These are phyloP conservation scores for Lunularia cruciata DNA, from an alignment of 225 moss, liverwort and hornwort species.

Conservation along the genomic window DNA sequence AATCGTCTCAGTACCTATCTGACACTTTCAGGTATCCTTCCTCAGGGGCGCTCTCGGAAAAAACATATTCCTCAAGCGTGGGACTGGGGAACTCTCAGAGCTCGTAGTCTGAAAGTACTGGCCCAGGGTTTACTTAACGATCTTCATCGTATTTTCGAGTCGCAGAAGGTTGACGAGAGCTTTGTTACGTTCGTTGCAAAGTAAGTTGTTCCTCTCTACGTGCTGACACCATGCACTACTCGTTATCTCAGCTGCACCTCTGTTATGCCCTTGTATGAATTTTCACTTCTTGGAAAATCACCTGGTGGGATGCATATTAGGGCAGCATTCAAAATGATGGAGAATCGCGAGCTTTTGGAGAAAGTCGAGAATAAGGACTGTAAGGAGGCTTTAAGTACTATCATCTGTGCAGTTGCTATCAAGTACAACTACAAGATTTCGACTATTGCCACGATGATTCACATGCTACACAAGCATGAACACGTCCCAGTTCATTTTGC, in stretches of 20 bases:
- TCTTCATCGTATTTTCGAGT: constrained; percentile 71
- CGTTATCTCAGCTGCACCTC: not conserved
- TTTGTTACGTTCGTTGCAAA: constrained; percentile 73
- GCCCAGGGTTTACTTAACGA: constrained; percentile 84
- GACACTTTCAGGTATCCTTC: constrained; percentile 10
- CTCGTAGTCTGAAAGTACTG: constrained; percentile 69
- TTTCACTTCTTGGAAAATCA: not conserved
- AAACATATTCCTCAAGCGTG: constrained; percentile 84
- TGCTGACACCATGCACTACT: not conserved
- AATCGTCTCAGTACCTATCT: not conserved
- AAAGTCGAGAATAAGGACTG: constrained; percentile 66
- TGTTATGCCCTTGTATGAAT: too few relatives aligned
- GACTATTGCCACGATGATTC: constrained; percentile 70
- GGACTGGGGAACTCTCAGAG: constrained; percentile 78
- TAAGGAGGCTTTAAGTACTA: constrained; percentile 66
- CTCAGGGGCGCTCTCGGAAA: constrained; percentile 74
- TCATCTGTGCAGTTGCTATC: constrained; percentile 65
- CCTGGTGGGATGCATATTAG: constrained; percentile 34
- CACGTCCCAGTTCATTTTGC: constrained; percentile 79
- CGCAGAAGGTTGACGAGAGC: constrained; percentile 71
- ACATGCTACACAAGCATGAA: constrained; percentile 81
- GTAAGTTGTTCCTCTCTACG: constrained; percentile 39
- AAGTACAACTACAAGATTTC: constrained; percentile 74
- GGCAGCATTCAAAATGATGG: constrained; percentile 78
- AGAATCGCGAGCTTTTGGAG: constrained; percentile 64